phyloP scores from a whole-genome alignment of 1,139 yeast species.

The Geotrichum reessii region DNA sequence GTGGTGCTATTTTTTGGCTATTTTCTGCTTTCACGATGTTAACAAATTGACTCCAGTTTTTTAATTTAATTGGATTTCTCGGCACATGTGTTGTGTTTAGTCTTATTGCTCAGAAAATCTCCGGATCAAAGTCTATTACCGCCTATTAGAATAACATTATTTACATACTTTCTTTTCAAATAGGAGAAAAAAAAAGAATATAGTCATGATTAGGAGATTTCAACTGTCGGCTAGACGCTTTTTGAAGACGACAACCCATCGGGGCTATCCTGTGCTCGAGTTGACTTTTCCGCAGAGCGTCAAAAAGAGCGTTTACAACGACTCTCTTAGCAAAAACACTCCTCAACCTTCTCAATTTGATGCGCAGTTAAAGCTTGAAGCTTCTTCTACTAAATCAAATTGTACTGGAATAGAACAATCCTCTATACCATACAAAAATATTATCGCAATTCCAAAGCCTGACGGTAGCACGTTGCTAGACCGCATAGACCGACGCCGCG shows the following conservation, averaged over 20 bases:
- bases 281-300: neutral
- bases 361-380: too few species aligned
- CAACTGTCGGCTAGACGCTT: neutral
- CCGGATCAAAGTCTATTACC: conserved; percentile 21
- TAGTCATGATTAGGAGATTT: neutral
- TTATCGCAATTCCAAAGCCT: neutral
- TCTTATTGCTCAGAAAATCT: conserved; percentile 61
- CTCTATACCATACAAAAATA: neutral
- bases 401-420: neutral
- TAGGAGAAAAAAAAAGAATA: neutral
- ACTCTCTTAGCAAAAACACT: neutral
- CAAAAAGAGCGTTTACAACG: neutral
- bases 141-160: neutral
- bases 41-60: conserved; percentile 40
- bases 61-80: conserved; percentile 71
- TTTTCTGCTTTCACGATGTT: neutral
- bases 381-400: neutral
- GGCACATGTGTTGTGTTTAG: conserved; percentile 79
- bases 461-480: neutral
- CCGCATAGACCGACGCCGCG: neutral
- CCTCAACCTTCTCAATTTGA: neutral
- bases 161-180: neutral
- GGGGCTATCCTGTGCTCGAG: neutral
- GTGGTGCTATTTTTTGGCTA: conserved; percentile 21
- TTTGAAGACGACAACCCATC: neutral